Evolutionary conservation across 1,284 basidiomycete species (phyloP), one percentile per base, ranked within the genome.

Genomic region (Fomitopsis betulina): DNA sequence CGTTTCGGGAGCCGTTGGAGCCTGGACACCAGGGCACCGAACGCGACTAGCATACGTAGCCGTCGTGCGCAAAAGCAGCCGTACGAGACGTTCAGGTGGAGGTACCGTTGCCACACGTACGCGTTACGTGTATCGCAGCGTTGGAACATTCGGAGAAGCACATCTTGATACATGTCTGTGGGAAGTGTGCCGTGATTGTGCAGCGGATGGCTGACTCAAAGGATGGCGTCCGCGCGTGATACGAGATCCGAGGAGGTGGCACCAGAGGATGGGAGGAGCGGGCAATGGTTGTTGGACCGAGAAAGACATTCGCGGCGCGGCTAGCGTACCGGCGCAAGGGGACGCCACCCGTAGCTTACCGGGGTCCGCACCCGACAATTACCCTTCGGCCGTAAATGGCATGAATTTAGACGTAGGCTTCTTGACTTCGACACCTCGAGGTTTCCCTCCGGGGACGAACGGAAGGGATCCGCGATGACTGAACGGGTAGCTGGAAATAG

Each of bases 361-460:
- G 55, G 39, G 23, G 23, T 42, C 35, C 55, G 37, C 47, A 21
- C 15, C 55, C 55, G 55, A 56, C 25, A 37, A 56, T 56, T 38
- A 51, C 32, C 55, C 55, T 27, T 51, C 30, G 32, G 45, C 38
- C 55, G 49, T 51, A 42, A 25, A 56, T n/a, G 55, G 55, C 55
- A 56, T 51, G 55, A 39, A 56, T 51, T 51, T 56, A 56, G 55
- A 56, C 55, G 38, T 56, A 33, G 55, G 39, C n/a, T 56, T 56
- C 55, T 40, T 21, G 55, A 42, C 55, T 56, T 56, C 55, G 12
- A 15, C 23, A 52, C 49, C 55, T 56, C 55, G 55, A 56, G 55
- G 55, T 40, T 38, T 38, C 42, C 21, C 35, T 25, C 42, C 54
- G 54, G 42, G 27, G 5, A 27, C 35, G 32, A 40, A 42, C 38